Conservation (phyloP, 768 basidiomycete species). For the Saitozyma podzolica region DNA sequence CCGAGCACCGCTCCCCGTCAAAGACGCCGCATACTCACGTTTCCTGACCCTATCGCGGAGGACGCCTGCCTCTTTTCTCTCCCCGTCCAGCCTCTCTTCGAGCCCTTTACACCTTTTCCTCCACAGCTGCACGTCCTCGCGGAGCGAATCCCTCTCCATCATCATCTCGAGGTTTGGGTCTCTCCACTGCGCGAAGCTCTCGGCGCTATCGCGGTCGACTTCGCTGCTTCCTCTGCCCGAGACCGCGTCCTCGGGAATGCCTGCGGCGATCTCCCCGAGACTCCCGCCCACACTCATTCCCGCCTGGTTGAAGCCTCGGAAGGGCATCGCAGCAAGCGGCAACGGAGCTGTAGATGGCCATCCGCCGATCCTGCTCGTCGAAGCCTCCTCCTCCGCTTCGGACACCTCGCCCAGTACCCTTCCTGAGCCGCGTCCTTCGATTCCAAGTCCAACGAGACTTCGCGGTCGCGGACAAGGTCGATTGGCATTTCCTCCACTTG, state of each 20-base stretch:
- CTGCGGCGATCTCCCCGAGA: too few species aligned
- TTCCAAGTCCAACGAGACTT: slow-evolving; percentile 28
- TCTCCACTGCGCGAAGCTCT: slow-evolving; percentile 10
- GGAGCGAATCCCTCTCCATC: slow-evolving; percentile 83
- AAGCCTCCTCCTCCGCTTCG: slow-evolving; percentile 28
- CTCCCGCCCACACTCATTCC: too few species aligned
- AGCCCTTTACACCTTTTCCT: slow-evolving; percentile 71
- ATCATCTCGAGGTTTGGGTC: slow-evolving; percentile 55
- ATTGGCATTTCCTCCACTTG: neutral
- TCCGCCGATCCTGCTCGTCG: slow-evolving; percentile 1
- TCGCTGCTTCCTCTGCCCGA: neutral
- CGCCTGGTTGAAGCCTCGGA: too few species aligned
- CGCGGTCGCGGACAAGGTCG: slow-evolving; percentile 42
- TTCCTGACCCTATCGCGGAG: slow-evolving; percentile 63
- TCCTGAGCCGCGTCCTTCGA: slow-evolving; percentile 18
- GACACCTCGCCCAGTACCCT: slow-evolving; percentile 35
- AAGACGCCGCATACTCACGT: slow-evolving; percentile 32
- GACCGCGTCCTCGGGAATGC: too few species aligned
- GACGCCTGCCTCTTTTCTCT: slow-evolving; percentile 77
- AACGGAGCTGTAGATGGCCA: slow-evolving; percentile 7
- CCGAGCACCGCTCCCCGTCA: neutral
- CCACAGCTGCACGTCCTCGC: slow-evolving; percentile 86
- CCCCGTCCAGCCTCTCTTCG: slow-evolving; percentile 67
- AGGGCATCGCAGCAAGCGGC: too few species aligned
- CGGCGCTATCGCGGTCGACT: slow-evolving; percentile 4